Evolutionary conservation across 495 filamentous ascomycete species (phyloP).

Genomic region (Penicillium diatomitis): DNA sequence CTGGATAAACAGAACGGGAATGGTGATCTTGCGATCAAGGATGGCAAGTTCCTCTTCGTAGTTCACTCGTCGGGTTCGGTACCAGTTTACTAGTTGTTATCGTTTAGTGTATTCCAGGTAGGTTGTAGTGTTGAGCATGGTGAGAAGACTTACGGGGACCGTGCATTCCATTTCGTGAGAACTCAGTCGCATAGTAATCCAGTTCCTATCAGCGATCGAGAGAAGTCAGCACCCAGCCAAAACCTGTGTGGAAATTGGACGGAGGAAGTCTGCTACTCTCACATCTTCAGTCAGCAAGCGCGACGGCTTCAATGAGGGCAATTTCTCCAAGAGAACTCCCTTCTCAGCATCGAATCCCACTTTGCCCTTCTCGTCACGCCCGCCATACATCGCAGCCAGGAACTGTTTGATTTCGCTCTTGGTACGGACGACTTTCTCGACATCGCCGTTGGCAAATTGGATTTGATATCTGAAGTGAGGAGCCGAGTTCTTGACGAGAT

Average conservation of each 20-base stretch:
- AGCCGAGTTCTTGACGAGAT: constrained; percentile 44
- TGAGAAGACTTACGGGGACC: constrained; percentile 51
- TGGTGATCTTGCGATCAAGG: constrained; percentile 40
- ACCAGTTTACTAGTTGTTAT: constrained; percentile 60
- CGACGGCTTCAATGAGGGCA: constrained; percentile 39
- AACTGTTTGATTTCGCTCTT: constrained; percentile 56
- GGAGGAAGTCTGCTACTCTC: constrained; percentile 4
- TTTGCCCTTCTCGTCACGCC: constrained; percentile 43
- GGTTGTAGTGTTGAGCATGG: too few relatives aligned
- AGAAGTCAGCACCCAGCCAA: not conserved
- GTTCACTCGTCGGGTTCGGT: constrained; percentile 62
- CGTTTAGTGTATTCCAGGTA: too few relatives aligned
- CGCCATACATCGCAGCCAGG: constrained; percentile 61
- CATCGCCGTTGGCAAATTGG: constrained; percentile 56
- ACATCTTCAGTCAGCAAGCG: constrained; percentile 53
- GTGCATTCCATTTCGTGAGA: constrained; percentile 58
- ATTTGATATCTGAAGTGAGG: constrained; percentile 82
- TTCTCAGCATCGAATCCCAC: constrained; percentile 40
- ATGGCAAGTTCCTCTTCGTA: constrained; percentile 61
- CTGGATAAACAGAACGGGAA: constrained; percentile 66
- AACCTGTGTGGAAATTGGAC: too few relatives aligned
- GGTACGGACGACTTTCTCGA: constrained; percentile 49
- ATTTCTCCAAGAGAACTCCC: constrained; percentile 48
- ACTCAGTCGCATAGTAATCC: constrained; percentile 68
- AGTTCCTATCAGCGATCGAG: constrained; percentile 41